Percentiles rank a stretch among this genome's conserved stretches.
Evolutionary conservation across 345 rosid species (phyloP).

Genomic region (Acer yangbiense): DNA sequence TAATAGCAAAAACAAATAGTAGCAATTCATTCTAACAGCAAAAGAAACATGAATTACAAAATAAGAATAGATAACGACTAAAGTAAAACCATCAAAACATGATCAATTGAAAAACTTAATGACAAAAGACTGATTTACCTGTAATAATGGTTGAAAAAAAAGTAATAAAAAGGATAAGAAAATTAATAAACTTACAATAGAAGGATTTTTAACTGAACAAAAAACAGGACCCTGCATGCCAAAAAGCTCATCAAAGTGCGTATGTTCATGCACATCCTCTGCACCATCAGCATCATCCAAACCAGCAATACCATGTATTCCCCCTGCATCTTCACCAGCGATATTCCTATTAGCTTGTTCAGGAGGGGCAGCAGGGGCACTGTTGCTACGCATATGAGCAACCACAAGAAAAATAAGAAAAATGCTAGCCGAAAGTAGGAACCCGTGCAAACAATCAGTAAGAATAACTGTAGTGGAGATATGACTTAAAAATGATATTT

Average conservation of each 20-base stretch:
- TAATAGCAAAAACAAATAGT: background rate
- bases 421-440: constrained; percentile 93
- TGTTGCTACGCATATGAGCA: constrained; percentile 24
- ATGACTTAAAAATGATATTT: constrained; percentile 88
- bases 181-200: constrained; percentile 67
- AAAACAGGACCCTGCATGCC: constrained; percentile 99
- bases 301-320: constrained; percentile 73
- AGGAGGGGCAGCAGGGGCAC: no score
- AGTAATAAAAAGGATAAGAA: constrained; percentile 1
- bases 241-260: constrained; percentile 96
- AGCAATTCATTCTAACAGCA: background rate
- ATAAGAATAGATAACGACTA: background rate
- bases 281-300: constrained; percentile 19
- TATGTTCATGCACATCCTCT: constrained; percentile 96
- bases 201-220: constrained; percentile 98
- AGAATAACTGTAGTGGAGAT: constrained; percentile 79
- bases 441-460: constrained; percentile 97
- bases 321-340: constrained; percentile 39
- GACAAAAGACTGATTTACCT: background rate
- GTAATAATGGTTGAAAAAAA: background rate
- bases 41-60: background rate
- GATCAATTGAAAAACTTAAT: background rate
- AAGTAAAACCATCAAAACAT: constrained; percentile 1
- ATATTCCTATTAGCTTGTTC: constrained; percentile 72
- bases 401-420: constrained; percentile 94